Evolutionary conservation across 1,284 basidiomycete species (phyloP).

Genomic region (Cerioporus squamosus): DNA sequence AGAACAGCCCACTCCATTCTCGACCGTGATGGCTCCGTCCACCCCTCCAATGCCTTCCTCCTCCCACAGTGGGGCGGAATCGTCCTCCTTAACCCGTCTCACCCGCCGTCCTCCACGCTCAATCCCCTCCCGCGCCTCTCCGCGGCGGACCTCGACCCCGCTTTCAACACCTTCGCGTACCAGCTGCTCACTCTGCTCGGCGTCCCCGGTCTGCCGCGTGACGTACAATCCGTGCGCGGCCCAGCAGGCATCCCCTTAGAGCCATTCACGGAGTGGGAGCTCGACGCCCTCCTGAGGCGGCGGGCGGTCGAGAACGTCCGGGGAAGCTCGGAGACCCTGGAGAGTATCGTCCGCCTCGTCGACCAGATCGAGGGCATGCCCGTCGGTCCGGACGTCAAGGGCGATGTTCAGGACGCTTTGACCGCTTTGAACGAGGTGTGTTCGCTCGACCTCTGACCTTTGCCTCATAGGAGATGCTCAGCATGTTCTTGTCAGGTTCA

Average conservation of each 20-base stretch:
- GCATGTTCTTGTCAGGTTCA: constrained; percentile 43
- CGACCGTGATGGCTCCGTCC: constrained; percentile 53
- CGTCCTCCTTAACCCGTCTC: constrained; percentile 69
- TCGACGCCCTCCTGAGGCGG: constrained; percentile 75
- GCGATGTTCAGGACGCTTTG: constrained; percentile 73
- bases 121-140: constrained; percentile 48
- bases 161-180: constrained; percentile 74
- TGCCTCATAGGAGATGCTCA: neutral
- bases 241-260: constrained; percentile 17
- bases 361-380: constrained; percentile 91
- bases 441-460: constrained; percentile 12
- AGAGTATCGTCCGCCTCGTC: constrained; percentile 83
- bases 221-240: constrained; percentile 32
- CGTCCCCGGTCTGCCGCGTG: constrained; percentile 63
- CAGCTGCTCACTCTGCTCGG: constrained; percentile 85
- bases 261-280: constrained; percentile 71
- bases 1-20: constrained; percentile 77
- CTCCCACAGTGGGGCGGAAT: constrained; percentile 97
- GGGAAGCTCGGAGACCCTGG: constrained; percentile 74
- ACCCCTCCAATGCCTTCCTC: constrained; percentile 76
- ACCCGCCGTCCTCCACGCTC: constrained; percentile 28
- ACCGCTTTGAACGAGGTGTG: constrained; percentile 72
- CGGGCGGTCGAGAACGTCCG: constrained; percentile 75
- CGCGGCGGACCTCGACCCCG: constrained; percentile 48
- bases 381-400: constrained; percentile 75